A percentile compares a stretch with the other conserved stretches of the same genome.
Conservation (phyloP, 345 rosid genomes). For the Streptanthus diversifolius region DNA sequence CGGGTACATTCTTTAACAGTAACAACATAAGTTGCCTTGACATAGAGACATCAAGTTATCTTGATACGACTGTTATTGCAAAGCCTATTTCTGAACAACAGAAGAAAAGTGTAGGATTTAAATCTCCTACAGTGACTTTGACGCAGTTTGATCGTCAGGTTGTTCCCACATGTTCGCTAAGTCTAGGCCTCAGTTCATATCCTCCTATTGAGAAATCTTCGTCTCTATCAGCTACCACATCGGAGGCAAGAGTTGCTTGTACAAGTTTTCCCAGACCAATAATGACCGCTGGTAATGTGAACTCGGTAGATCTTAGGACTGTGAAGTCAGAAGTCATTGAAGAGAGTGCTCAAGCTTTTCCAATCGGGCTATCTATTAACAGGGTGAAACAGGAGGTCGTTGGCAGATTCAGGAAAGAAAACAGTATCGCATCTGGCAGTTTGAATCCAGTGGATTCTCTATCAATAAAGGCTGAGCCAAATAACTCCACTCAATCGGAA, state of each 20-base stretch:
- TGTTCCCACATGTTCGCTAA: slow-evolving; percentile 44
- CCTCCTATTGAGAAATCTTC: slow-evolving; percentile 33
- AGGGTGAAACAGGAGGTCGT: slow-evolving; percentile 47
- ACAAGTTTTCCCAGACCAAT: slow-evolving; percentile 15
- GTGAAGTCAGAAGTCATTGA: slow-evolving; percentile 65
- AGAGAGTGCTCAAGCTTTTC: slow-evolving; percentile 33
- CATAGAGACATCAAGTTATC: slow-evolving; percentile 31
- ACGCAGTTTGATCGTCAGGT: slow-evolving; percentile 21
- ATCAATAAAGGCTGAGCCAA: slow-evolving; percentile 52
- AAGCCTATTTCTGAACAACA: slow-evolving; percentile 25
- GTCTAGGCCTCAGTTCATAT: slow-evolving; percentile 49
- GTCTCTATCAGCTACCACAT: slow-evolving; percentile 30
- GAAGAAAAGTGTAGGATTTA: slow-evolving; percentile 24
- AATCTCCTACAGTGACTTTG: slow-evolving; percentile 18
- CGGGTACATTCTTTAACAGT: slow-evolving; percentile 23
- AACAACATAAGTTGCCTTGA: slow-evolving; percentile 21
- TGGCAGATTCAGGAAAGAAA: slow-evolving; percentile 33
- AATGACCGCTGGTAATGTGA: slow-evolving; percentile 26
- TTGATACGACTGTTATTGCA: slow-evolving; percentile 14
- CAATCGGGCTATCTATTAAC: slow-evolving; percentile 1
- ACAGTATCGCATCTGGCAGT: slow-evolving; percentile 20
- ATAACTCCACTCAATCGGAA: slow-evolving; percentile 34
- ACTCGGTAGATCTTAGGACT: slow-evolving; percentile 24
- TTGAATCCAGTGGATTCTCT: slow-evolving; percentile 31
- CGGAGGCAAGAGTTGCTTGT: neutral